Evolutionary conservation across 208 protist species (phyloP).

Genomic region (Borovskyia barvae): DNA sequence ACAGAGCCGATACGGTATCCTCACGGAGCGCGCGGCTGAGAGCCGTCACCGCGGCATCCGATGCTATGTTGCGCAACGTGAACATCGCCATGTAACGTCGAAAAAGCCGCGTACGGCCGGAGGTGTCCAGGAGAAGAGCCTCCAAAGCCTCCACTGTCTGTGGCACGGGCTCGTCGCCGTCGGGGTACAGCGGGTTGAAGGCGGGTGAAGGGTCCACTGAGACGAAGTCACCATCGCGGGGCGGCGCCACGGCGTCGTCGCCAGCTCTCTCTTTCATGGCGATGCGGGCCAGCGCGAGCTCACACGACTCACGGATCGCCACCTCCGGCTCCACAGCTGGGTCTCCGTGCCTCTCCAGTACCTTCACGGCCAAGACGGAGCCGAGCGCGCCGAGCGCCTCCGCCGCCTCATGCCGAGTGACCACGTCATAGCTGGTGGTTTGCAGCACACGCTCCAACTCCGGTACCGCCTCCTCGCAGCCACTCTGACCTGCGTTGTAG

Average conservation of each 20-base stretch:
- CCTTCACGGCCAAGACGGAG: slow-evolving; percentile 27
- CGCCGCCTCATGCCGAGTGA: slow-evolving; percentile 96
- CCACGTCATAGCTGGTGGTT: slow-evolving; percentile 82
- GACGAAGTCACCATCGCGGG: slow-evolving; percentile 63
- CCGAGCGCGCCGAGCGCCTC: slow-evolving; percentile 93
- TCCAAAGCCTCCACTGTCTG: slow-evolving; percentile 54
- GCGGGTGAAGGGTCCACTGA: slow-evolving; percentile 94
- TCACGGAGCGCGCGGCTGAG: slow-evolving; percentile 86
- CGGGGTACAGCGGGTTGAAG: slow-evolving; percentile 30
- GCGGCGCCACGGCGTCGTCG: slow-evolving; percentile 43
- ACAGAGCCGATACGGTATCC: slow-evolving; percentile 87
- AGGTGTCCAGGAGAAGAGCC: slow-evolving; percentile 64
- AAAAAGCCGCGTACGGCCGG: slow-evolving; percentile 79
- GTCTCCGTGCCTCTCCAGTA: slow-evolving; percentile 53
- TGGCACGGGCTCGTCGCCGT: slow-evolving; percentile 27
- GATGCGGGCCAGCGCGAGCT: slow-evolving; percentile 87
- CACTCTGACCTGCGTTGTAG: slow-evolving; percentile 97
- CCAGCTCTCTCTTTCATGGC: slow-evolving; percentile 54
- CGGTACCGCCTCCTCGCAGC: slow-evolving; percentile 68
- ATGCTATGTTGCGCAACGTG: slow-evolving; percentile 89
- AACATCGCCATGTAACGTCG: slow-evolving; percentile 97
- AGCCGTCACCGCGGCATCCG: slow-evolving; percentile 57
- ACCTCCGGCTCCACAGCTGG: slow-evolving; percentile 48
- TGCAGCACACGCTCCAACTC: slow-evolving; percentile 78
- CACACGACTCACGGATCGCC: slow-evolving; percentile 94